Evolutionary conservation across 2,329 filamentous ascomycete species (phyloP).

Genomic region (Purpureocillium takamizusanense): DNA sequence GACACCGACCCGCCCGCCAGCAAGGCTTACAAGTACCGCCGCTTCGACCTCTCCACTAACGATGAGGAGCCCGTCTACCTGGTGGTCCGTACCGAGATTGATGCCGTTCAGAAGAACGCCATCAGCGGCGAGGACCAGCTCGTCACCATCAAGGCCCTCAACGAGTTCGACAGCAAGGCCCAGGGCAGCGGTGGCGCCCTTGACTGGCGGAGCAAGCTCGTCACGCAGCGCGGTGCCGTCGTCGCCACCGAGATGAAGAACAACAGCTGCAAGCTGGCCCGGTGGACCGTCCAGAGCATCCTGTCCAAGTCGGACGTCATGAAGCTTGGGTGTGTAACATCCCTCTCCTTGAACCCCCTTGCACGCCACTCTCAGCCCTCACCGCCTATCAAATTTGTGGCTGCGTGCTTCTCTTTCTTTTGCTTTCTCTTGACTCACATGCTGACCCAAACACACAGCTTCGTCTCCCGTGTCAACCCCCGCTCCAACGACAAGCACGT

Average conservation of each 20-base stretch:
- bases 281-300: slow-evolving; percentile 96
- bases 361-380: not conserved
- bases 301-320: slow-evolving; percentile 95
- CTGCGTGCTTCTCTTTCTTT: too few relatives aligned
- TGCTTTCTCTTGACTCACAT: not conserved
- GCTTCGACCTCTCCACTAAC: slow-evolving; percentile 90
- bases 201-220: slow-evolving; percentile 94
- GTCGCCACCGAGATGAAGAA: slow-evolving; percentile 99
- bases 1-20: slow-evolving; percentile 90
- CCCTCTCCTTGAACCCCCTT: slow-evolving; percentile 2
- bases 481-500: slow-evolving; percentile 91
- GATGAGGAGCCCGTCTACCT: slow-evolving; percentile 91
- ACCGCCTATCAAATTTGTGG: too few relatives aligned
- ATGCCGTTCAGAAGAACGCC: slow-evolving; percentile 92
- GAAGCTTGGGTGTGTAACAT: slow-evolving; percentile 75
- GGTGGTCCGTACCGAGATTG: slow-evolving; percentile 88
- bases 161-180: slow-evolving; percentile 98
- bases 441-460: slow-evolving; percentile 45
- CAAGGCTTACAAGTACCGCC: slow-evolving; percentile 97
- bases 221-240: slow-evolving; percentile 89
- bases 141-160: slow-evolving; percentile 88
- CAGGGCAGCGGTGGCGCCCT: slow-evolving; percentile 90
- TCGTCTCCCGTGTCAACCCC: slow-evolving; percentile 89
- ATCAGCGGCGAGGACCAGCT: slow-evolving; percentile 87
- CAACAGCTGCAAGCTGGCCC: slow-evolving; percentile 96